These are phyloP conservation scores for Plantago ovata DNA, from an alignment of 257 asterid species.

Conservation along the genomic window DNA sequence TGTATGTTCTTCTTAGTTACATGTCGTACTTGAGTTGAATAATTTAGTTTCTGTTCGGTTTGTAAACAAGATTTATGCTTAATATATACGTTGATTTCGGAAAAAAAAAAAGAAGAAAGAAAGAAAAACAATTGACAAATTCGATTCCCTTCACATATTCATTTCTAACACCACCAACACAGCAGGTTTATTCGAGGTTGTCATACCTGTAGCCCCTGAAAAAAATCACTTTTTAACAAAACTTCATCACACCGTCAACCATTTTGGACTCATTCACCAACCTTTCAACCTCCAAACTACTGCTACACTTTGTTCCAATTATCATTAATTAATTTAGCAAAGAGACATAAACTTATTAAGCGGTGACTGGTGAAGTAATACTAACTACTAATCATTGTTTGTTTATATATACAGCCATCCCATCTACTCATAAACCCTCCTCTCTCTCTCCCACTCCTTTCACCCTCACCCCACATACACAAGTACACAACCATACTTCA, in stretches of 20 bases:
- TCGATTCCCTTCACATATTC: too few relatives aligned
- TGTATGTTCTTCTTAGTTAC: too few relatives aligned
- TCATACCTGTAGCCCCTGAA: too few relatives aligned
- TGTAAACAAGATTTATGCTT: too few relatives aligned
- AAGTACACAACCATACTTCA: not conserved
- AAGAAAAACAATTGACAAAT: too few relatives aligned
- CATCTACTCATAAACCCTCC: not conserved
- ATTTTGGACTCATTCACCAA: not conserved
- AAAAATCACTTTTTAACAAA: not conserved
- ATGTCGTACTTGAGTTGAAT: too few relatives aligned
- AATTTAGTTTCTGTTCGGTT: too few relatives aligned
- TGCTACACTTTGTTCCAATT: not conserved
- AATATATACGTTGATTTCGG: too few relatives aligned
- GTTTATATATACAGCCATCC: conserved; percentile 2
- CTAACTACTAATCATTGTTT: not conserved
- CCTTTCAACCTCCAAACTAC: not conserved
- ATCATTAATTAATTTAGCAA: not conserved
- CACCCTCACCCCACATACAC: too few relatives aligned
- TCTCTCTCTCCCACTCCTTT: not conserved
- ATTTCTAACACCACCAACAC: too few relatives aligned
- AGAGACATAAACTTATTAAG: not conserved
- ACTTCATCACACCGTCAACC: not conserved
- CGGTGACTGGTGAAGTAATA: not conserved
- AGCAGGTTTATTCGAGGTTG: too few relatives aligned
- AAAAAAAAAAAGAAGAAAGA: too few relatives aligned